Evolutionary conservation across 2,329 filamentous ascomycete species (phyloP), one percentile per base, ranked within the genome.

Genomic region (Xylariaceae sp.): DNA sequence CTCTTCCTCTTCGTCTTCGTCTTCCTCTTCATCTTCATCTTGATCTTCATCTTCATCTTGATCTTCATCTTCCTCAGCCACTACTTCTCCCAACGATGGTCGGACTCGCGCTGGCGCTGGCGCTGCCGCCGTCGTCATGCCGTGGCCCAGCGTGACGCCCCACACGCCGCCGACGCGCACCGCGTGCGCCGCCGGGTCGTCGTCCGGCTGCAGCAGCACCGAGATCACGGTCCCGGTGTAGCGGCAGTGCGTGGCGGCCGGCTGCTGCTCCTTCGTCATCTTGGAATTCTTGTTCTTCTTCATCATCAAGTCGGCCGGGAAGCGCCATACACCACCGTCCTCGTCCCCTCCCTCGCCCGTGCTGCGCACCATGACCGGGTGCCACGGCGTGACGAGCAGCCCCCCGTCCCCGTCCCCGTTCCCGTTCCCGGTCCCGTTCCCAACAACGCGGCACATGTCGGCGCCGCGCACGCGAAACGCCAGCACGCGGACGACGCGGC

Each of bases 101-200:
- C 78, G 75, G 0, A 63, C 64, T 15, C 75, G 60, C 2, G 59
- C 54, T n/a, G n/a, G 43, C 70, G 66, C n/a, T n/a, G n/a, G n/a
- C n/a, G n/a, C n/a, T 18, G 55, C 50, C 3, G 44, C 47, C 0
- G 47, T 55, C 2, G 56, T 49, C 14, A 77, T 28, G 0, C 75
- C 75, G 45, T 80, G 75, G 1, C 75, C 77, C 10, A 80, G 56
- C 0, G 75, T 73, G 1, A 76, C 72, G 11, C 67, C 75, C 65
- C 69, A 72, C 27, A 60, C 31, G 5, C 56, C 57, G n/a, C 53
- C 63, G 11, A 74, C 57, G 2, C 52, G 47, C 19, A 80, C 55
- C 0, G 71, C 68, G 44, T 80, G 74, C 0, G 68, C 65, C 6
- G 63, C 59, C 0, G 52, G 28, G 33, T 64, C 53, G 2, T 29